These are phyloP conservation scores for Hypericum androsaemum DNA, from an alignment of 345 rosid genomes.

Conservation along the genomic window DNA sequence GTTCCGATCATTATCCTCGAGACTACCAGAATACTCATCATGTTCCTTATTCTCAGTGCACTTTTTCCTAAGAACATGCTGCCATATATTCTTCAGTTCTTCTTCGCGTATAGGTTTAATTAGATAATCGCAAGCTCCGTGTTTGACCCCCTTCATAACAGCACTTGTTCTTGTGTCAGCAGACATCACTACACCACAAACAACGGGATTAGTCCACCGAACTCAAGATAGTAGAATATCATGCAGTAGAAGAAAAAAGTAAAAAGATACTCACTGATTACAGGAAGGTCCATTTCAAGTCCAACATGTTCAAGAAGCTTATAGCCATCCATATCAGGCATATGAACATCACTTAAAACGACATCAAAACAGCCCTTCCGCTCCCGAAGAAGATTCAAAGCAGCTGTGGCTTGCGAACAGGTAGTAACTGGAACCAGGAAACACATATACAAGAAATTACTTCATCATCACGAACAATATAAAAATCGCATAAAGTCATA, in stretches of 20 bases:
- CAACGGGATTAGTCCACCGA: constrained; percentile 8
- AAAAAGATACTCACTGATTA: constrained; percentile 49
- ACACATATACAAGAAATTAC: neutral
- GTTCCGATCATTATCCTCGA: constrained; percentile 40
- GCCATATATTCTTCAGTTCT: too few relatives aligned
- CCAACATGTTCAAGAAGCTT: constrained; percentile 83
- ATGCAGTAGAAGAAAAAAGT: neutral
- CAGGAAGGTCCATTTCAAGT: constrained; percentile 96
- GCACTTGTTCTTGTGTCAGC: constrained; percentile 67
- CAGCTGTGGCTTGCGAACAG: constrained; percentile 54
- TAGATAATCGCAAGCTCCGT: constrained; percentile 84
- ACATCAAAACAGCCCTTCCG: constrained; percentile 57
- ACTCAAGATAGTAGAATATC: constrained; percentile 5
- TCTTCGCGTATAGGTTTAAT: constrained; percentile 13
- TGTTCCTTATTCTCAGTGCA: too few relatives aligned
- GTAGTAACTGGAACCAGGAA: neutral
- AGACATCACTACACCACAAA: constrained; percentile 62
- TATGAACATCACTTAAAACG: constrained; percentile 68
- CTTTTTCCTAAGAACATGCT: too few relatives aligned
- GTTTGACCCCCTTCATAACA: constrained; percentile 71
- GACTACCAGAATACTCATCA: neutral
- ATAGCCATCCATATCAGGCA: constrained; percentile 87
- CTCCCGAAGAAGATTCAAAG: constrained; percentile 52
- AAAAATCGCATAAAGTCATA: too few relatives aligned
- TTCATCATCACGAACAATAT: too few relatives aligned